Percentiles rank a stretch among this genome's conserved stretches.
phyloP scores from a whole-genome alignment of 1,284 basidiomycete species.

The Sporisorium reilianum region DNA sequence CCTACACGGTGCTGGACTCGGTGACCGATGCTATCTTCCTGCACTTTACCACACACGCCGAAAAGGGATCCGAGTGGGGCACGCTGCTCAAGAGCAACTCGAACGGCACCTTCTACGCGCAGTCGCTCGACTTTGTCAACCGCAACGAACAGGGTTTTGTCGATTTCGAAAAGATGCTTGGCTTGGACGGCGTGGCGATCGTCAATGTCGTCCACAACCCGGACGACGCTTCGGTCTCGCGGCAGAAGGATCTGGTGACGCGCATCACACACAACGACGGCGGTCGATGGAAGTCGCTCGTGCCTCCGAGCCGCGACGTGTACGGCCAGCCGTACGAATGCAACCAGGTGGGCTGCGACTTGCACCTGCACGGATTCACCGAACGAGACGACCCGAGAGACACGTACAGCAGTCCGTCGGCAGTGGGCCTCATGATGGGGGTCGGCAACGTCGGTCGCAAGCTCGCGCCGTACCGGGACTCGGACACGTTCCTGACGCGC shows the following conservation, averaged over 20 bases:
- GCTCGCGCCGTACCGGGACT: slow-evolving; percentile 84
- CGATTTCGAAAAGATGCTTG: slow-evolving; percentile 98
- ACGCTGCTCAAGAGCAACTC: slow-evolving; percentile 94
- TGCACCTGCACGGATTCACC: slow-evolving; percentile 96
- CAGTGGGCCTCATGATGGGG: slow-evolving; percentile 92
- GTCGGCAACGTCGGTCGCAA: slow-evolving; percentile 95
- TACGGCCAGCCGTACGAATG: slow-evolving; percentile 82
- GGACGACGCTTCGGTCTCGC: slow-evolving; percentile 79
- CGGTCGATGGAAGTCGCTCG: slow-evolving; percentile 86
- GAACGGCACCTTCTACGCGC: slow-evolving; percentile 94
- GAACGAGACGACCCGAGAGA: slow-evolving; percentile 89
- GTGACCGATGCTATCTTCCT: slow-evolving; percentile 92
- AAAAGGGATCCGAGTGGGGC: slow-evolving; percentile 83
- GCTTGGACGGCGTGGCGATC: slow-evolving; percentile 92
- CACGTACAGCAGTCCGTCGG: slow-evolving; percentile 90
- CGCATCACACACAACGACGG: slow-evolving; percentile 98
- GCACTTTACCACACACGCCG: slow-evolving; percentile 90
- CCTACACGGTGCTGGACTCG: slow-evolving; percentile 94
- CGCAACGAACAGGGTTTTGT: slow-evolving; percentile 87
- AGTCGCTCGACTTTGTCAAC: slow-evolving; percentile 89
- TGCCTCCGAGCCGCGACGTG: slow-evolving; percentile 82
- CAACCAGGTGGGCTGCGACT: slow-evolving; percentile 79
- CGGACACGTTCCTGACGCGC: slow-evolving; percentile 94
- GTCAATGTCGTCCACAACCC: slow-evolving; percentile 90
- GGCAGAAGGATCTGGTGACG: slow-evolving; percentile 82